Percentiles rank a stretch among this genome's conserved stretches.
phyloP scores from a whole-genome alignment of 1,284 basidiomycete genomes.

The Limonomyces culmigenus region DNA sequence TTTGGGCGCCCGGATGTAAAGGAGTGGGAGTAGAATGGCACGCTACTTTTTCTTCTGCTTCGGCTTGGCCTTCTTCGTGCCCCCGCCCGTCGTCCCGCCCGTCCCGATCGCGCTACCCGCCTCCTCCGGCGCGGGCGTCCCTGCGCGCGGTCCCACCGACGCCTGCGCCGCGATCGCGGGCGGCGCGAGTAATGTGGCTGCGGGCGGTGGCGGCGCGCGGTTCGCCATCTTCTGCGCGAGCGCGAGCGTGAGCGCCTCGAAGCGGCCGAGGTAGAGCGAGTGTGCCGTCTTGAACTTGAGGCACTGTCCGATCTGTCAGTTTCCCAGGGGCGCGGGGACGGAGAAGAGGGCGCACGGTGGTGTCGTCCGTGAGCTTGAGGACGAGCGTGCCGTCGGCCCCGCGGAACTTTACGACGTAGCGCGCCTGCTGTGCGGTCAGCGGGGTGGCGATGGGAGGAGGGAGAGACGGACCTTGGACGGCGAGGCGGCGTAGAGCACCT shows the following conservation, averaged over 20 bases:
- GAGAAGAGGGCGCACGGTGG: slow-evolving; percentile 66
- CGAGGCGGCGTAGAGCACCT: slow-evolving; percentile 62
- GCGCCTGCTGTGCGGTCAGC: slow-evolving; percentile 30
- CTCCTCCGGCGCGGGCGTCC: background rate
- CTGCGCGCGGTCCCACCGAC: background rate
- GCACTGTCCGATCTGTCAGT: too few relatives aligned
- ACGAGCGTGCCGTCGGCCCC: slow-evolving; percentile 70
- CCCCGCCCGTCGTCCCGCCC: background rate
- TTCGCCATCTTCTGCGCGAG: slow-evolving; percentile 77
- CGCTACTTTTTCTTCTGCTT: slow-evolving; percentile 4
- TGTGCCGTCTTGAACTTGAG: slow-evolving; percentile 91
- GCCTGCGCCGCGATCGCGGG: background rate
- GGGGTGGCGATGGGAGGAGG: slow-evolving; percentile 1
- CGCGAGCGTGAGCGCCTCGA: slow-evolving; percentile 76
- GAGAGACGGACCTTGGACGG: slow-evolving; percentile 46
- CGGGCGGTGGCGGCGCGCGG: slow-evolving; percentile 11
- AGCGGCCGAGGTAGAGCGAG: slow-evolving; percentile 85
- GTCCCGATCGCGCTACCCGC: background rate
- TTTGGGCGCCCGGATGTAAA: too few relatives aligned
- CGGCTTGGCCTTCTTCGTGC: slow-evolving; percentile 3
- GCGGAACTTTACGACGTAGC: slow-evolving; percentile 82
- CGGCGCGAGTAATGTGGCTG: background rate
- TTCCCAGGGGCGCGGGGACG: background rate
- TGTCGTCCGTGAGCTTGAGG: slow-evolving; percentile 82
- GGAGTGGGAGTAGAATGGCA: too few relatives aligned